Evolutionary conservation across 2,329 filamentous ascomycete genomes (phyloP).

Genomic region (Ceratocystis destructans): DNA sequence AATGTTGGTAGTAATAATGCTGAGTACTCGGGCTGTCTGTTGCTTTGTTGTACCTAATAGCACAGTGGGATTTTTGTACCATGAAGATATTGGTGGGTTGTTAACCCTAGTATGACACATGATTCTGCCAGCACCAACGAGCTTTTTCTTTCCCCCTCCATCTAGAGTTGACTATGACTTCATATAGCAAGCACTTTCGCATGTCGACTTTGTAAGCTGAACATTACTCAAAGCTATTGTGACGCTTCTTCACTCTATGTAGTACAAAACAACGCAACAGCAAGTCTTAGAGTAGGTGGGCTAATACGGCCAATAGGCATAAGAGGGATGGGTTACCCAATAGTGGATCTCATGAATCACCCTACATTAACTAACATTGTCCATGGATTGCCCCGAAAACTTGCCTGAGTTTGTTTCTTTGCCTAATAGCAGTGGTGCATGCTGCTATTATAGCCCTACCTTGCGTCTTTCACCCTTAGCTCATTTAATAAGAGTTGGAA

Average conservation of each 20-base stretch:
- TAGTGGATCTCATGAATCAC: background rate
- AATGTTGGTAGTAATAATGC: no score
- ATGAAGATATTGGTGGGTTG: background rate
- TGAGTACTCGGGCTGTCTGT: background rate
- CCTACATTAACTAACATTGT: background rate
- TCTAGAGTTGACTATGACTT: no score
- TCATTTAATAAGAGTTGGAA: background rate
- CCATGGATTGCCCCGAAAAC: background rate
- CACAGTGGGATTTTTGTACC: background rate
- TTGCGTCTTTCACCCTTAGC: background rate
- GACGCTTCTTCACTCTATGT: no score
- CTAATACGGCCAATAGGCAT: background rate
- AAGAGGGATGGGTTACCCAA: background rate
- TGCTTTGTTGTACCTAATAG: background rate
- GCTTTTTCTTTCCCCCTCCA: background rate
- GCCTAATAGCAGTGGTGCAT: background rate
- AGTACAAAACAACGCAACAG: no score
- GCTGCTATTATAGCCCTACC: background rate
- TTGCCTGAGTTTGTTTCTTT: background rate
- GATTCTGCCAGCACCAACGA: background rate
- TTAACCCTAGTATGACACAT: background rate
- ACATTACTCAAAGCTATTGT: no score
- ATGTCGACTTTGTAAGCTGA: no score
- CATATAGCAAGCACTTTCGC: no score
- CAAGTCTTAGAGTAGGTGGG: no score